Evolutionary conservation across 1,284 basidiomycete species (phyloP), one percentile per base, ranked within the genome.

Genomic region (Trametes sp.): DNA sequence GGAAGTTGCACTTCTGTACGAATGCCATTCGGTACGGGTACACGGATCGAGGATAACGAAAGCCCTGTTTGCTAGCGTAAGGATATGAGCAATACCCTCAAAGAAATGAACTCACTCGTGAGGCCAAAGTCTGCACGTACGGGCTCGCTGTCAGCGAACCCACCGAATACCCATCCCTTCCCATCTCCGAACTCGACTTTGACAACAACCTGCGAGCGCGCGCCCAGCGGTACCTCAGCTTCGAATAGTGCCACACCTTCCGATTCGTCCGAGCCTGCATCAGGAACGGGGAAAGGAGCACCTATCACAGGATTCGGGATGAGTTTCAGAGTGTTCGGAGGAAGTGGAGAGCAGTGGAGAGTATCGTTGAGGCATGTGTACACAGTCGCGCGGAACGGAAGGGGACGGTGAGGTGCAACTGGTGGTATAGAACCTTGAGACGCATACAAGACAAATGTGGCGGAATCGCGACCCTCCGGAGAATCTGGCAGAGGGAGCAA

Each of bases 201-300:
- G 38, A 92, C 78, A 2, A 80, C 86, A 19, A 92, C 73, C 80
- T 81, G 85, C n/a, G 55, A 61, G 21, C 71, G 73, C 45, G 44
- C 5, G 10, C 54, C 66, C 23, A 63, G 61, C 28, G 63, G 71
- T 23, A 89, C 53, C 44, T 81, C 76, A 2, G 81, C 83, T 69
- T 88, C 86, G 67, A 84, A 90, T 21, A 87, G 75, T 4, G 88
- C 87, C 0, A 89, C 78, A 0, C 89, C 90, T 59, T 92, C 90
- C 13, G 87, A 88, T 72, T 93, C 90, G 60, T 91, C 88, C 0
- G 83, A 73, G 0, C 91, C 91, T 73, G 89, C 87, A 21, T 82
- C 74, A 9, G 89, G 87, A 0, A 84, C 75, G 4, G 90, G 92
- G 68, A 92, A 93, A 10, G 77, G 73, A 42, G 74, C 74, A 2